Evolutionary conservation across 306 rosid species (phyloP), one percentile per base, ranked within the genome.

Genomic region (Medicago ruthenica): DNA sequence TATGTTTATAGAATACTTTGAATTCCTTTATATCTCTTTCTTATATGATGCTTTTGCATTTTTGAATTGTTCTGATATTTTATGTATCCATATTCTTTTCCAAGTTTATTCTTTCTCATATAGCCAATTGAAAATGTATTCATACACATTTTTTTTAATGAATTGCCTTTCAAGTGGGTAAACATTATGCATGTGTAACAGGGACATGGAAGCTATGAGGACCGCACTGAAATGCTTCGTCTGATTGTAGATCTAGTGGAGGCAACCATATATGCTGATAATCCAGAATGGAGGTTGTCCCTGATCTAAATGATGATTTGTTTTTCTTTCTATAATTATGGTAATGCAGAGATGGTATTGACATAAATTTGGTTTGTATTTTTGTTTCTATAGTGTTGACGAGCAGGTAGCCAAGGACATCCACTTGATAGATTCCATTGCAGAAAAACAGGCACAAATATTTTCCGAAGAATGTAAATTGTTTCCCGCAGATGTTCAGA

Each of bases 191-290:
- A 39, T 50, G 21, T 81, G 62, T 83, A 75, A 80, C 77, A 94
- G 98, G 98, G 96, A 58, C 89, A 92, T 65, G 98, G 98, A 87
- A 94, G 96, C 83, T 94, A 94, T 72, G 98, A 94, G 85, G 98
- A 94, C 75, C 93, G 93, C 51, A 88, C 95, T 81, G 96, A 90
- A 88, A 88, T 94, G 98, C 96, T 94, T 74, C 88, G 83, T 31
- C 96, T 90, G 65, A 86, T 92, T 81, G 98, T 94, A 14, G 98
- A 94, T 94, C 88, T 94, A 64, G 97, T 94, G 67, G 97, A 94
- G 87, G 98, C 97, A 42, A 94, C 96, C 86, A 88, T 90, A 60
- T 90, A 84, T 80, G 95, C 97, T 2, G 98, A 92, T 90, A 94
- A 88, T 81, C 88, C 89, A 24, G 96, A 92, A 73, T 94, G 98